Base-by-base conservation (phyloP, 2,329 filamentous ascomycete genomes). In the Podosphaera fusca region DNA sequence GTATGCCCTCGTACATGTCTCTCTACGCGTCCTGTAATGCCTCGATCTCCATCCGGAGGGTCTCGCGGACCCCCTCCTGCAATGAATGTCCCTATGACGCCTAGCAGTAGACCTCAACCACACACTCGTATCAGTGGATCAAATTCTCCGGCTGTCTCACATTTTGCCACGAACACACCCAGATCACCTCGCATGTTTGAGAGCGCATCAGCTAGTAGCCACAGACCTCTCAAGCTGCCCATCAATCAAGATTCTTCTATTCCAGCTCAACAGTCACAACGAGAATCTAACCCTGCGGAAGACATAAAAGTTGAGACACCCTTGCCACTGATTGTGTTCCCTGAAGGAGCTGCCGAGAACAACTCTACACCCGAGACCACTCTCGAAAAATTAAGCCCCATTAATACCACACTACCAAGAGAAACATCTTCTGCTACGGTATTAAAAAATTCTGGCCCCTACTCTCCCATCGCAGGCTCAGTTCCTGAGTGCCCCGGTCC, bases 1-100 rank as follows among this genome's bases (percentile, higher is more conserved):
- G 92, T 96, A 56, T 87, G 85, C 58, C 92, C 92, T 12, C 81
- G 92, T 63, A 95, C 89, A 42, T 98, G 92, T 71, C 76, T 98
- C 55, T 96, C 92, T 12, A 85, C 87, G 58, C 82, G 88, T 55
- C 87, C 90, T 21, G 85, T 96, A 60, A 95, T 67, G 58, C 66
- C 65, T 61, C 65, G 66, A 42, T 42, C 52, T 10, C 36, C 35
- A 31, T 55, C 52, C 7, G 35, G 35, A 30, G 38, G 52, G 2
- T 30, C 52, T 3, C 10, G n/a, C 10, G 35, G 52, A 9, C 33
- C 31, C 42, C 31, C 47, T 30, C 35, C 35, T 9, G 35, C n/a
- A 42, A 30, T 36, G 29, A 35, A 55, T 40, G 52, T 33, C 3
- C 21, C 52, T 1, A 21, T 30, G 38, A 33, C 35, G 14, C 31